Conservation (phyloP, 306 rosid genomes). For the Trifolium fragiferum region DNA sequence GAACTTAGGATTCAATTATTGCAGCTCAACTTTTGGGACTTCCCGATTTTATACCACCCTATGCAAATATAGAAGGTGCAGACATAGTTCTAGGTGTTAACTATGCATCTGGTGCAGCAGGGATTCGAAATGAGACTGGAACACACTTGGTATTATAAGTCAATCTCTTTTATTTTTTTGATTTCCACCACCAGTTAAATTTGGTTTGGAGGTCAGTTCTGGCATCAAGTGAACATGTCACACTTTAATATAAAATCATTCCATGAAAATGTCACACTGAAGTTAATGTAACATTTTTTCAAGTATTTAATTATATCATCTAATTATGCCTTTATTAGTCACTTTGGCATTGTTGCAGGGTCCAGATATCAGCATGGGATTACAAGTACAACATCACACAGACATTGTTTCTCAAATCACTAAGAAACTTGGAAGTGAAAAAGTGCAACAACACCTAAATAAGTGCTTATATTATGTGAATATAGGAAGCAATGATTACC, state of each 20-base stretch:
- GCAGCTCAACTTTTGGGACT: slow-evolving; percentile 46
- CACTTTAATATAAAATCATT: too few species aligned
- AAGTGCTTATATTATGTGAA: slow-evolving; percentile 65
- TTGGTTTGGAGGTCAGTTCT: too few species aligned
- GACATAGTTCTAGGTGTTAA: slow-evolving; percentile 60
- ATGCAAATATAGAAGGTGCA: slow-evolving; percentile 31
- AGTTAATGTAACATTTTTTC: background rate
- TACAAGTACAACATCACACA: slow-evolving; percentile 53
- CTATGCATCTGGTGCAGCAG: slow-evolving; percentile 76
- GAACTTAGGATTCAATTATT: background rate
- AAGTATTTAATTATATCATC: background rate
- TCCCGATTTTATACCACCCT: slow-evolving; percentile 54
- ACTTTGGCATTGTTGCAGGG: slow-evolving; percentile 53
- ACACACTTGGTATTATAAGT: slow-evolving; percentile 28
- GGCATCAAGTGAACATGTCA: too few species aligned
- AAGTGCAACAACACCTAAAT: slow-evolving; percentile 43
- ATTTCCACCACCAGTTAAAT: too few species aligned
- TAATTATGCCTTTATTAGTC: background rate
- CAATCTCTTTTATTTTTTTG: too few species aligned
- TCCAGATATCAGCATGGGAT: slow-evolving; percentile 36
- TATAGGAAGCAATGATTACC: slow-evolving; percentile 67
- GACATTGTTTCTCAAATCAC: slow-evolving; percentile 34
- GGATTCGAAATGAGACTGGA: slow-evolving; percentile 59
- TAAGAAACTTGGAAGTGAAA: slow-evolving; percentile 16
- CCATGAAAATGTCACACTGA: background rate